Evolutionary conservation across 2,329 filamentous ascomycete species (phyloP), one percentile per base, ranked within the genome.

Genomic region (Fusarium lyarnte): DNA sequence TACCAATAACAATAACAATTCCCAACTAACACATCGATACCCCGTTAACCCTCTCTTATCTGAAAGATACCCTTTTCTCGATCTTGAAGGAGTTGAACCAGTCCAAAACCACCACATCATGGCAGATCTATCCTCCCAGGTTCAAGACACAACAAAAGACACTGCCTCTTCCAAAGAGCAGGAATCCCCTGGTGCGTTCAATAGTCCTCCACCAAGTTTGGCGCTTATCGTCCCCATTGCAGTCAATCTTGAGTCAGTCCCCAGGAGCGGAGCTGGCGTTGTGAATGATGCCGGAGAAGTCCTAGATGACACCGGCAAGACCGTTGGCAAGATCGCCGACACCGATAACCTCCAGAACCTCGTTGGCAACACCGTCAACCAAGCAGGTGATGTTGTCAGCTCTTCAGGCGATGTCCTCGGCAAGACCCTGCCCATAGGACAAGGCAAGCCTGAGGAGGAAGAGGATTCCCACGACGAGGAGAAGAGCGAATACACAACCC

Each of bases 271-370:
- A 49, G 82, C 81, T 23, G 81, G 83, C 39, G 79, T 82, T 53
- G 85, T 86, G 57, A 84, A 82, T 75, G 82, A 85, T 66, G 74
- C 78, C 27, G 85, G 85, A 21, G 84, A 85, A 21, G 82, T 86
- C 23, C 77, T 86, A 41, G 84, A 86, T 63, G 78, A 83, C 16
- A 74, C 82, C 16, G 85, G 84, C 57, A 84, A 85, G 57, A 79
- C 78, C 13, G 75, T 86, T 45, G 85, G 84, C 59, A 84, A 78
- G 66, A 78, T 86, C 62, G 78, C 79, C 57, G 81, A 83, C 45
- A 81, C 82, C 27, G 68, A 78, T 54, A 81, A 86, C 46, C 72
- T 82, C 35, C 79, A 82, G 58, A 81, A 84, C 38, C 78, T 86
- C 16, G 77, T 80, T 42, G 85, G 84, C 41, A 84, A 81, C 72